Percentiles rank a stretch among this genome's conserved stretches.
Conservation (phyloP, 805 yeast genomes). For the Wickerhamiella siamensis region DNA sequence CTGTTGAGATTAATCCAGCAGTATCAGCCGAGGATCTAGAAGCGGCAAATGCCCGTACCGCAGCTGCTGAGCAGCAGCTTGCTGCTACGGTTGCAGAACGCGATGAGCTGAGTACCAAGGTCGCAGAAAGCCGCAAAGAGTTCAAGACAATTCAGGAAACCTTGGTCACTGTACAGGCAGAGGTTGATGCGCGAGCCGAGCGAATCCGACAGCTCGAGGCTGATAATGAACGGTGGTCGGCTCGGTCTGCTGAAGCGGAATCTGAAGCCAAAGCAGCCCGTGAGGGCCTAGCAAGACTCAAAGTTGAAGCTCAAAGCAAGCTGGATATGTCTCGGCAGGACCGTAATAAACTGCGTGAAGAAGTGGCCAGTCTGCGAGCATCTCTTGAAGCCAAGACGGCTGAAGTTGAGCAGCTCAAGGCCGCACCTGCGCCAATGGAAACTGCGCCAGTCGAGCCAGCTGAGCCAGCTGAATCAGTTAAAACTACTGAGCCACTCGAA, state of each 20-base stretch:
- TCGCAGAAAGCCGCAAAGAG: too few relatives aligned
- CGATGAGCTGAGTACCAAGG: not conserved
- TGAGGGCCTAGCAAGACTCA: conserved; percentile 12
- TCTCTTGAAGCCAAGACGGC: not conserved
- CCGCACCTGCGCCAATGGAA: conserved; percentile 2
- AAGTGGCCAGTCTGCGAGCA: conserved; percentile 9
- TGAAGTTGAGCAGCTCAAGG: conserved; percentile 11
- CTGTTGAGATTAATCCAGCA: not conserved
- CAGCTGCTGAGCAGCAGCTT: not conserved
- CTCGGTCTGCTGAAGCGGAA: conserved; percentile 24
- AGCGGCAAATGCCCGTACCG: not conserved
- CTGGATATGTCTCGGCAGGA: conserved; percentile 7
- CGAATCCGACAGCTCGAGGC: conserved; percentile 34
- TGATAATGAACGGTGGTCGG: conserved; percentile 48
- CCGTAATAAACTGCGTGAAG: conserved; percentile 13
- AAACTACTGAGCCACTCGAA: not conserved
- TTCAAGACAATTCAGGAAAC: conserved; percentile 9
- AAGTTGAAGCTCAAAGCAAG: conserved; percentile 19
- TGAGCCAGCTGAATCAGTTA: not conserved
- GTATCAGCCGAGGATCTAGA: not conserved
- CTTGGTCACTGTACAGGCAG: conserved; percentile 27
- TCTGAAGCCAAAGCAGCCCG: conserved; percentile 2
- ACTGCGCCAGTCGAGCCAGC: not conserved
- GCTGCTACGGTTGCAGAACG: not conserved
- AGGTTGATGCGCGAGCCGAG: conserved; percentile 36